Base-by-base conservation (phyloP, 371 early-diverging fungal genomes). In the Sporodiniella umbellata region DNA sequence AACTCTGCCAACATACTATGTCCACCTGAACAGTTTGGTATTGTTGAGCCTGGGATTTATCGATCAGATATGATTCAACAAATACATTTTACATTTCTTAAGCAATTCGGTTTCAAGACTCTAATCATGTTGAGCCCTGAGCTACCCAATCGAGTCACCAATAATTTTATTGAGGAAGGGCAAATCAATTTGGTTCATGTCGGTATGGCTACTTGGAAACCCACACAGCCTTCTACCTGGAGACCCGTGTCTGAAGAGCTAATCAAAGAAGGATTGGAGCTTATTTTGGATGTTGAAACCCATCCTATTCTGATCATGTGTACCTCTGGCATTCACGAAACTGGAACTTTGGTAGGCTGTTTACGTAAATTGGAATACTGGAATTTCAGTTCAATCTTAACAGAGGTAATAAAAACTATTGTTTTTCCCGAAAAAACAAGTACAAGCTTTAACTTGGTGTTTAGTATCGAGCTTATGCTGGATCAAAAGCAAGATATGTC, bases 351-450 rank as follows among this genome's bases (percentile, higher is more conserved):
- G 28, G 82, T 98, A 25, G 98, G 97, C 5, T 98, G 98, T 54
- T 67, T 98, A 49, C 79, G 98, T 28, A 93, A 91, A 50, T 64
- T 96, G 51, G 95, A 95, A 63, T 80, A 86, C 17, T 97, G 96
- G 96, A 95, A 94, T 64, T 95, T 96, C 56, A 96, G 91, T 54
- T 91, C 95, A 0, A 96, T 95, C 52, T 81, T 94, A 33, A 87
- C 83, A n/a, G 95, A 94, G 80, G 88, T 84, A 76, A 52, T 18
- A 37, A 19, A 31, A 75, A 81, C 87, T 85, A 54, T 78, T 86
- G n/a, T n/a, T n/a, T n/a, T n/a, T n/a, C n/a, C n/a, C n/a, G n/a
- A n/a, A 8, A 68, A 80, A 44, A 31, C 17, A 38, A 17, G n/a
- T 31, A 37, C 4, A 10, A 18, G 2, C 7, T 15, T 19, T 43